Conservation (phyloP, 78 protist genomes). For the Planoprotostelium fungivorum region DNA sequence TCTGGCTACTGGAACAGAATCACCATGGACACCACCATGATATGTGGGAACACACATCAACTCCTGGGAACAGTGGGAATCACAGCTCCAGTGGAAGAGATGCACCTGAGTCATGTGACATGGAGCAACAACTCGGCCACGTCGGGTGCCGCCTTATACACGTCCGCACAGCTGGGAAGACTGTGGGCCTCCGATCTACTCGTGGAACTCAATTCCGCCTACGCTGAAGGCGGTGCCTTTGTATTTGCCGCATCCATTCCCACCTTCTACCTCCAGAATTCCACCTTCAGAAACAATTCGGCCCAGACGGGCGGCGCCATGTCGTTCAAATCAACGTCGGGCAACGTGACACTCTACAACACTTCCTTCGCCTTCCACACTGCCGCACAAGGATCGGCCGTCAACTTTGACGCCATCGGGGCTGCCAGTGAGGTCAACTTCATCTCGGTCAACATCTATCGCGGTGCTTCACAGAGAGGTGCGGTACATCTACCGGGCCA, state of each 20-base stretch:
- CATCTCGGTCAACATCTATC: background rate
- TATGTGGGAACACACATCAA: background rate
- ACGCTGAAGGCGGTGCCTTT: too few species aligned
- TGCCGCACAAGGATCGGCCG: background rate
- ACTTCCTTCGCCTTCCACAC: background rate
- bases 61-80: background rate
- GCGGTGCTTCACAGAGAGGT: background rate
- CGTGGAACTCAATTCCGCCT: background rate
- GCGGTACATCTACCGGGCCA: background rate
- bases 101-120: background rate
- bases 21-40: background rate
- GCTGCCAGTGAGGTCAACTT: background rate
- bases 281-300: background rate
- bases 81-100: background rate
- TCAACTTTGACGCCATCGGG: background rate
- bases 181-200: background rate
- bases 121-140: background rate
- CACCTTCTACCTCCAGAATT: background rate
- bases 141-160: background rate
- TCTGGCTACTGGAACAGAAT: background rate
- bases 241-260: background rate
- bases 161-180: background rate
- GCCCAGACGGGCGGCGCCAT: background rate
- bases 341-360: background rate
- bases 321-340: background rate